Conservation (phyloP, 2,329 filamentous ascomycete species). For the Rutstroemia sp. region DNA sequence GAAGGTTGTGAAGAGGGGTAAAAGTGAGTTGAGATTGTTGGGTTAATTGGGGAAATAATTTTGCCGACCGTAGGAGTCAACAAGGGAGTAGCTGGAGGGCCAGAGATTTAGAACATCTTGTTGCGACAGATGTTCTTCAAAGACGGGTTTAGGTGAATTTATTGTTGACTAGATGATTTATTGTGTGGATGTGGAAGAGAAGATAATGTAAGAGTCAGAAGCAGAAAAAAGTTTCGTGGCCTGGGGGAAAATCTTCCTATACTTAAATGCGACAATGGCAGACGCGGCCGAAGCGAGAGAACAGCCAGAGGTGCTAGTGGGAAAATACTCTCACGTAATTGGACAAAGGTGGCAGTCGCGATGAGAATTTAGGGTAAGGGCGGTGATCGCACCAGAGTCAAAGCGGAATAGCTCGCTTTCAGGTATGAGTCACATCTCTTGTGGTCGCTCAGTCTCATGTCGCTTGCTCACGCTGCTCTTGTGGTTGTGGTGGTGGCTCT, state of each 20-base stretch:
- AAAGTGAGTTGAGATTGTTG: slow-evolving; percentile 18
- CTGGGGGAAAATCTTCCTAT: too few species aligned
- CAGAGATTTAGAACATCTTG: slow-evolving; percentile 7
- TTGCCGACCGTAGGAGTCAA: slow-evolving; percentile 6
- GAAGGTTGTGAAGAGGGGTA: slow-evolving; percentile 39
- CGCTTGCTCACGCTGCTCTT: not conserved
- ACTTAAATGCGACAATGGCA: too few species aligned
- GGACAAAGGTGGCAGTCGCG: too few species aligned
- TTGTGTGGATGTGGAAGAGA: not conserved
- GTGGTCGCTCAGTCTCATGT: not conserved
- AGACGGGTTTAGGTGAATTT: not conserved
- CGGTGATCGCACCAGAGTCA: not conserved
- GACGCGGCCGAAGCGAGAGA: too few species aligned
- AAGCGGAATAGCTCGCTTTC: not conserved
- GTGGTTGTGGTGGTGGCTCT: not conserved
- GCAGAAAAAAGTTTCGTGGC: not conserved
- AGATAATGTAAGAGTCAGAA: not conserved
- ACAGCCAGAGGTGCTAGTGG: too few species aligned
- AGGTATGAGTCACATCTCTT: not conserved
- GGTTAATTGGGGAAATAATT: not conserved
- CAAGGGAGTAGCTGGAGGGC: not conserved
- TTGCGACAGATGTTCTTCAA: not conserved
- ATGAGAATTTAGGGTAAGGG: not conserved
- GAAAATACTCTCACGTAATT: too few species aligned
- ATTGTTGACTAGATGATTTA: not conserved